Conservation (phyloP, 768 basidiomycete species). For the Russula abietina region DNA sequence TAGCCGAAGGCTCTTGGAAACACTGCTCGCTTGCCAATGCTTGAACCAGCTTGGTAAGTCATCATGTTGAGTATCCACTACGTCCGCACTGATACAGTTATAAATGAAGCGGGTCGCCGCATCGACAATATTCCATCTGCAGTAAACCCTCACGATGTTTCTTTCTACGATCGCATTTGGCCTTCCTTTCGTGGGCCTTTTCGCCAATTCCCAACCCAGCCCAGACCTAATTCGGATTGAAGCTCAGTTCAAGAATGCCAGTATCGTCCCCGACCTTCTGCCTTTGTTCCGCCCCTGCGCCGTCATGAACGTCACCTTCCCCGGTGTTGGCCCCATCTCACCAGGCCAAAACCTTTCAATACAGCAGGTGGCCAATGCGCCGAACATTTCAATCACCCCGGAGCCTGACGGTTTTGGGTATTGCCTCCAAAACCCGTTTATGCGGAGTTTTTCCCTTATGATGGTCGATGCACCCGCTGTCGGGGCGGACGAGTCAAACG, state of each 20-base stretch:
- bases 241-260: slow-evolving; percentile 62
- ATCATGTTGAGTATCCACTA: too few species aligned
- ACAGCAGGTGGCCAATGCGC: slow-evolving; percentile 48
- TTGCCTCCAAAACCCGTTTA: slow-evolving; percentile 39
- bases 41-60: too few species aligned
- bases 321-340: slow-evolving; percentile 42
- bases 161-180: too few species aligned
- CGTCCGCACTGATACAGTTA: too few species aligned
- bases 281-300: slow-evolving; percentile 53
- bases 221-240: too few species aligned
- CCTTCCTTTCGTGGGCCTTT: too few species aligned
- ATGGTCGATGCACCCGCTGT: slow-evolving; percentile 73
- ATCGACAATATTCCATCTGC: too few species aligned
- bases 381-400: slow-evolving; percentile 47
- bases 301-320: slow-evolving; percentile 47
- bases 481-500: slow-evolving; percentile 50
- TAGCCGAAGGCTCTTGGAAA: too few species aligned
- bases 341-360: slow-evolving; percentile 55
- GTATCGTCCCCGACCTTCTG: slow-evolving; percentile 57
- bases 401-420: slow-evolving; percentile 46
- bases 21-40: too few species aligned
- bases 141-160: too few species aligned
- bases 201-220: slow-evolving; percentile 42
- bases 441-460: slow-evolving; percentile 54
- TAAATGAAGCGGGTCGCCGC: too few species aligned